phyloP scores from a whole-genome alignment of 2,329 filamentous ascomycete species.

The Teratosphaeria nubilosa region DNA sequence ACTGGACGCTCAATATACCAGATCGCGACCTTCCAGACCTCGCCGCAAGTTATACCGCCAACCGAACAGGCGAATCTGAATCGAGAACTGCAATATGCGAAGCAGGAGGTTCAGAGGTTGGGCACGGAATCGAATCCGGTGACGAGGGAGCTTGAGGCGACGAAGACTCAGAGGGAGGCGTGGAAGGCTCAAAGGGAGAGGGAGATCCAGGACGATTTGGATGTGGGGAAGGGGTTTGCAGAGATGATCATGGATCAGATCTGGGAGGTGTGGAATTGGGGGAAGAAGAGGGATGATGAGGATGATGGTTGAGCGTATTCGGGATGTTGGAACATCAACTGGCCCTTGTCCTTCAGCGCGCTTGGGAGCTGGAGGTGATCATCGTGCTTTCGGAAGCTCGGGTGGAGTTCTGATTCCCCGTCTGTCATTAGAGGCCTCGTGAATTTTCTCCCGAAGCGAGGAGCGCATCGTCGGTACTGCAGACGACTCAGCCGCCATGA shows the following conservation, averaged over 20 bases:
- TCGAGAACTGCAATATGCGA: constrained; percentile 4
- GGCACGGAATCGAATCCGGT: constrained; percentile 1
- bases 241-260: constrained; percentile 32
- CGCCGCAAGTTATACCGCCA: constrained; percentile 1
- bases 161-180: constrained; percentile 29
- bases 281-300: constrained; percentile 25
- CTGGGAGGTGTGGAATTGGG: constrained; percentile 27
- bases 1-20: constrained; percentile 22
- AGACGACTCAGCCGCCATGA: not conserved
- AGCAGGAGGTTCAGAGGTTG: constrained; percentile 6
- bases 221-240: constrained; percentile 27
- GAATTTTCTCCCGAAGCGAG: too few species aligned
- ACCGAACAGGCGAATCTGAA: constrained; percentile 8
- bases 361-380: too few species aligned
- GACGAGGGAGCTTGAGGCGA: constrained; percentile 10
- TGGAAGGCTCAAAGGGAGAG: constrained; percentile 35
- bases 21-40: not conserved
- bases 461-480: not conserved
- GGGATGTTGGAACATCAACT: not conserved
- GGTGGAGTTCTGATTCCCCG: not conserved
- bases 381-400: not conserved
- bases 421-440: too few species aligned
- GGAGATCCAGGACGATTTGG: constrained; percentile 35
- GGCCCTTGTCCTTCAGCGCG: too few species aligned
- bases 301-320: constrained; percentile 8